Evolutionary conservation across 2,329 filamentous ascomycete species (phyloP), one percentile per base, ranked within the genome.

Genomic region (Penicillium sp.): DNA sequence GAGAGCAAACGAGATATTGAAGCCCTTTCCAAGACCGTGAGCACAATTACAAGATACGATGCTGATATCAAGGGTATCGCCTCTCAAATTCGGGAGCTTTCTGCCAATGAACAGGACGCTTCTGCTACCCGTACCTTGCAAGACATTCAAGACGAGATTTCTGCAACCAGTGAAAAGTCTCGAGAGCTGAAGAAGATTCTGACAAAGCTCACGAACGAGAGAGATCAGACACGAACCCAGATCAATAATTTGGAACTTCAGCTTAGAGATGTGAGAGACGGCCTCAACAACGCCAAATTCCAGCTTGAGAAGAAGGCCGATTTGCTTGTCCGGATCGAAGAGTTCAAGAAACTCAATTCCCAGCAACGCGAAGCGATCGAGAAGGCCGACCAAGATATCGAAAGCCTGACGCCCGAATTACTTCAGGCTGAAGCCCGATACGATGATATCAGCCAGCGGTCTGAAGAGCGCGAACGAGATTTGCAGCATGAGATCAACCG

Each of bases 221-320:
- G 83, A 59, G 89, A 96, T 59, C 84, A 88, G 35, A 80, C 84
- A 48, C 85, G 85, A 51, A 83, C 84, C 56, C 77, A 83, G 31
- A 80, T 94, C 49, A 87, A 81, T 56, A 76, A 79, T 14, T 76
- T 95, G 24, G 90, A 96, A 70, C 78, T 94, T 4, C 86, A 94
- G 65, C 80, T 85, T 53, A 87, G 88, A 63, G 88, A 95, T 69
- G 76, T 89, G 36, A 83, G 81, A 54, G 87, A 86, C 65, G 88
- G 88, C 58, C 79, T 96, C 46, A 86, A 81, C 61, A 82, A 81
- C 46, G 84, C 88, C 1, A 79, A 81, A 43, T 86, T 87, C 52
- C 85, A 92, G 63, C 78, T 97, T 24, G 90, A 95, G 68, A 90
- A 89, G 72, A 96, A 92, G 75, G 80, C 81, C 35, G 81, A 82